Conservation (phyloP, 768 basidiomycete genomes). For the Collybia sordida region DNA sequence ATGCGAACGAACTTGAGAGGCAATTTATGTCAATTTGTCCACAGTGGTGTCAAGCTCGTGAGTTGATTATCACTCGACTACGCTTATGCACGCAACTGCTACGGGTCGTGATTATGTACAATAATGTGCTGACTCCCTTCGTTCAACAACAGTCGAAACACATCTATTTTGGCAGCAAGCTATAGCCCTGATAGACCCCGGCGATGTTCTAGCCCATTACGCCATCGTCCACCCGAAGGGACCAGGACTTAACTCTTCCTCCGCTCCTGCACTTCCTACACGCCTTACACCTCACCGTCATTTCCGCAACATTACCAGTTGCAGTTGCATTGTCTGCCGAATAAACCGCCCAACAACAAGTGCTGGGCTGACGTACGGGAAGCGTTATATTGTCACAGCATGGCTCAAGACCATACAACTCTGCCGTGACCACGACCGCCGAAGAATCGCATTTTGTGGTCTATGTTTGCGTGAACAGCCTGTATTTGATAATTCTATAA, state of each 20-base stretch:
- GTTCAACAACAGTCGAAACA: conserved; percentile 51
- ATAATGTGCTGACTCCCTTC: conserved; percentile 4
- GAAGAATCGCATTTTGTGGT: conserved; percentile 54
- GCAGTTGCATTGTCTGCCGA: conserved; percentile 66
- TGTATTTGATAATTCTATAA: conserved; percentile 29
- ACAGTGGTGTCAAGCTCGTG: conserved; percentile 59
- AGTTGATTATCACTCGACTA: conserved; percentile 24
- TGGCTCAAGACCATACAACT: conserved; percentile 47
- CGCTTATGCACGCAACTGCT: conserved; percentile 2
- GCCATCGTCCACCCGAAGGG: conserved; percentile 43
- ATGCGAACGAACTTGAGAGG: conserved; percentile 56
- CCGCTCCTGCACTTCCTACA: conserved; percentile 29
- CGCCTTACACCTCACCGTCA: conserved; percentile 56
- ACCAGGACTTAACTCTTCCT: conserved; percentile 31
- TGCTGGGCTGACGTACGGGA: conserved; percentile 51
- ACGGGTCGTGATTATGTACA: conserved; percentile 5
- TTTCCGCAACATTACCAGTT: conserved; percentile 55
- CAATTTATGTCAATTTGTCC: conserved; percentile 63
- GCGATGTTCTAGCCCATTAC: conserved; percentile 51
- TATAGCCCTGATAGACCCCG: conserved; percentile 58
- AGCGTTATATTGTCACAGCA: conserved; percentile 41
- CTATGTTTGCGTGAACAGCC: conserved; percentile 68
- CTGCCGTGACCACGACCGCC: conserved; percentile 66
- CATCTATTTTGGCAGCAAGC: conserved; percentile 75
- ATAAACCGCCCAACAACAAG: conserved; percentile 57